phyloP scores from a whole-genome alignment of 2,329 filamentous ascomycete genomes.

The Albifimbria verrucaria region DNA sequence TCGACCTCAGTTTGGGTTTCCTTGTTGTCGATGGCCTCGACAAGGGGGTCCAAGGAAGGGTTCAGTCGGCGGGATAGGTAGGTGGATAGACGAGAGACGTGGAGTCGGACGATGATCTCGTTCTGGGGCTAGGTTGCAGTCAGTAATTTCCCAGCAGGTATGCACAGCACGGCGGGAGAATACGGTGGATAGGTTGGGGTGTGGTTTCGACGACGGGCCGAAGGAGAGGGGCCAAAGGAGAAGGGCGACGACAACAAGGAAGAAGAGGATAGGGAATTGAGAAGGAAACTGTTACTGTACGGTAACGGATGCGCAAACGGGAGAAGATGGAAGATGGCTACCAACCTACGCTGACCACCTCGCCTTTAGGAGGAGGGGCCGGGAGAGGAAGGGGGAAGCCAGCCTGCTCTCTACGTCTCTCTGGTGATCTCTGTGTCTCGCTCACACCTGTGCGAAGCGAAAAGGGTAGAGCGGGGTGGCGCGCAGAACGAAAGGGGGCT shows the following conservation, averaged over 20 bases:
- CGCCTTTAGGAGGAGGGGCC: too few relatives aligned
- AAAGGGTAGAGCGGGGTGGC: too few relatives aligned
- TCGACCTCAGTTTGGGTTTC: slow-evolving; percentile 21
- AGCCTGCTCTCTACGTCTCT: too few relatives aligned
- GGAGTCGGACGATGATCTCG: background rate
- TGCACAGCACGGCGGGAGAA: background rate
- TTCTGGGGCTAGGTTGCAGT: background rate
- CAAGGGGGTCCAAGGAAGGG: background rate
- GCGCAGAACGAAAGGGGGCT: background rate
- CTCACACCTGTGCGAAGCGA: too few relatives aligned
- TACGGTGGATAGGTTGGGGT: background rate
- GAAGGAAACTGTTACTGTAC: too few relatives aligned
- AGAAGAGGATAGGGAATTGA: too few relatives aligned
- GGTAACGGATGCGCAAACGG: too few relatives aligned
- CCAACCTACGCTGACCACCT: too few relatives aligned
- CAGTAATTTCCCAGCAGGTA: background rate
- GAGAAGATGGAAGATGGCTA: too few relatives aligned
- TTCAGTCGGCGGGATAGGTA: background rate
- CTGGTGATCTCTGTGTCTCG: too few relatives aligned
- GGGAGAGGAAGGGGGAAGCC: too few relatives aligned
- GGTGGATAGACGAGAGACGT: background rate
- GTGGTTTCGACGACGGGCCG: background rate
- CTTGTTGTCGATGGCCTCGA: background rate
- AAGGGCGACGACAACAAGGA: background rate
- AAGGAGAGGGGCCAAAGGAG: background rate